Evolutionary conservation across 2,329 filamentous ascomycete genomes (phyloP).

Genomic region (Aspergillus sp.): DNA sequence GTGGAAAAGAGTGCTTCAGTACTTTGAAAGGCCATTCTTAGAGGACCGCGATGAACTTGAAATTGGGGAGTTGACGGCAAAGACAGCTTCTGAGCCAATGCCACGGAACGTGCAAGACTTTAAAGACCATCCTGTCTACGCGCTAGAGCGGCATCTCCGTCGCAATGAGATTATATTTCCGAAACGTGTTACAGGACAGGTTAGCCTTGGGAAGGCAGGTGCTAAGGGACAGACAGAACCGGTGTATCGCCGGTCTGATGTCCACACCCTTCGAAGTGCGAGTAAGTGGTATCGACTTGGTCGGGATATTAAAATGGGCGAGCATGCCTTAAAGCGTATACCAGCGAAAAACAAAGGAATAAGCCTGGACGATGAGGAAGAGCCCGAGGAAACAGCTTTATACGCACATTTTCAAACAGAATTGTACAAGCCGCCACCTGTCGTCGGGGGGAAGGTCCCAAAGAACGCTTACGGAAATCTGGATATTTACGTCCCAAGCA

Average conservation of each 20-base stretch:
- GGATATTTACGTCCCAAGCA: conserved; percentile 63
- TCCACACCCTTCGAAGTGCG: conserved; percentile 72
- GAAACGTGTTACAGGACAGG: conserved; percentile 71
- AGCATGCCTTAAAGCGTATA: conserved; percentile 79
- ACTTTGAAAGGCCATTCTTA: conserved; percentile 44
- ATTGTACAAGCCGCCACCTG: conserved; percentile 71
- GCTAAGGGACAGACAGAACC: conserved; percentile 62
- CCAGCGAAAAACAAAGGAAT: conserved; percentile 43
- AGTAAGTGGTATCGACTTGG: conserved; percentile 93
- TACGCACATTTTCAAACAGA: conserved; percentile 65
- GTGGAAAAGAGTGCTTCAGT: conserved; percentile 51
- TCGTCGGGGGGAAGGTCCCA: conserved; percentile 69
- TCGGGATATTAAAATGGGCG: conserved; percentile 71
- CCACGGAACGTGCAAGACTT: conserved; percentile 84
- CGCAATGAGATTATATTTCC: conserved; percentile 80
- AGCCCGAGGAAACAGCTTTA: conserved; percentile 56
- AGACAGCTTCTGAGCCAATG: conserved; percentile 76
- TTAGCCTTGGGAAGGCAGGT: conserved; percentile 54
- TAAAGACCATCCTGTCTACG: conserved; percentile 80
- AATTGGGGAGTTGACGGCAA: conserved; percentile 69
- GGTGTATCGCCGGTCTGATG: conserved; percentile 79
- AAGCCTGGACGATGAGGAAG: conserved; percentile 37
- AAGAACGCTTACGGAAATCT: conserved; percentile 63
- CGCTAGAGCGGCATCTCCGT: conserved; percentile 79
- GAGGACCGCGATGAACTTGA: conserved; percentile 81